Evolutionary conservation across 1,139 yeast species (phyloP).

Genomic region (Taphrina populina): DNA sequence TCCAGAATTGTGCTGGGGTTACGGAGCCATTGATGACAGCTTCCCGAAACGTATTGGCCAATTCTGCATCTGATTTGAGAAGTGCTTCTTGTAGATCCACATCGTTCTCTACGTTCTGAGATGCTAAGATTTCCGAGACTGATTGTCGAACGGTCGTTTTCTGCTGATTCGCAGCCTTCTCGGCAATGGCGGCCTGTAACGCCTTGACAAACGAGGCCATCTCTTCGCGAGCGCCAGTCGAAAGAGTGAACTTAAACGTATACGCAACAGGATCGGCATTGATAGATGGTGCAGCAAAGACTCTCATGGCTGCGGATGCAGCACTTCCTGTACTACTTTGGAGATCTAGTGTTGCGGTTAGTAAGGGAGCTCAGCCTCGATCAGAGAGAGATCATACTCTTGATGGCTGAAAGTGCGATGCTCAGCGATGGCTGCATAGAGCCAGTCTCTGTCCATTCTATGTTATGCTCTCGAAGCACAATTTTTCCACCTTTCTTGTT

Average conservation of each 20-base stretch:
- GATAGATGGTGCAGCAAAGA: constrained; percentile 23
- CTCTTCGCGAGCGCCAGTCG: constrained; percentile 22
- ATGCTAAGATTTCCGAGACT: constrained; percentile 21
- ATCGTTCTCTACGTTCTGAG: constrained; percentile 47
- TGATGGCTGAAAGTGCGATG: constrained; percentile 33
- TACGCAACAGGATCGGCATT: constrained; percentile 33
- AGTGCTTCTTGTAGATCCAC: constrained; percentile 75
- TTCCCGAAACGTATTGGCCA: constrained; percentile 77
- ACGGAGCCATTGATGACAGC: constrained; percentile 59
- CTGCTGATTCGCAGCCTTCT: constrained; percentile 15
- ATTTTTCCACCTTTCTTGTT: constrained; percentile 29
- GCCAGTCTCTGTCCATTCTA: constrained; percentile 34
- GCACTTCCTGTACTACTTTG: constrained; percentile 34
- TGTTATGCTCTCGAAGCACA: constrained; percentile 25
- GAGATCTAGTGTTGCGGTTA: constrained; percentile 17
- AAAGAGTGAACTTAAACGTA: constrained; percentile 30
- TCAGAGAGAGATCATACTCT: constrained; percentile 5
- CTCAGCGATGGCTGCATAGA: constrained; percentile 25
- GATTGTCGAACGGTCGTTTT: constrained; percentile 19
- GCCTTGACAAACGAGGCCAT: constrained; percentile 31
- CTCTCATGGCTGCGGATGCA: constrained; percentile 30
- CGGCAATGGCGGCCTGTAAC: constrained; percentile 20
- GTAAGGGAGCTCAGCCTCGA: not conserved
- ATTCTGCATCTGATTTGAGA: constrained; percentile 64
- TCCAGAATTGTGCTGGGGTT: constrained; percentile 74